A percentile compares a stretch with the other conserved stretches of the same genome.
These are phyloP conservation scores for Zygoascus ofunaensis DNA, from an alignment of 805 yeast genomes.

Conservation along the genomic window DNA sequence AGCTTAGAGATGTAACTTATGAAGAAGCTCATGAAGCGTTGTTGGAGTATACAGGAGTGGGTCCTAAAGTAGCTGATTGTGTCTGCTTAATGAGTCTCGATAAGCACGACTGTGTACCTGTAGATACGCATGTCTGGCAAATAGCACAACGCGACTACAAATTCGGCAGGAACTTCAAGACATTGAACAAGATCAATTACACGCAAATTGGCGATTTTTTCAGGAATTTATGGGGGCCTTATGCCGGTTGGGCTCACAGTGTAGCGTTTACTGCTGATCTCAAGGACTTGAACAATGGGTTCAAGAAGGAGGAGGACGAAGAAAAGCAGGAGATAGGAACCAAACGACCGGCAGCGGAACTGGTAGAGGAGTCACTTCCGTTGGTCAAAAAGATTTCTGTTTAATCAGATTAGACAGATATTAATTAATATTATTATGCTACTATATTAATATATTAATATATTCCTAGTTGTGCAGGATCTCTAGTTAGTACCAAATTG, in stretches of 20 bases:
- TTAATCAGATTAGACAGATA: too few relatives aligned
- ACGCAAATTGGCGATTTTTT: conserved; percentile 51
- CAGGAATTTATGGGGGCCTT: conserved; percentile 68
- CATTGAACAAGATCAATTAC: conserved; percentile 45
- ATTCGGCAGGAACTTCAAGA: conserved; percentile 35
- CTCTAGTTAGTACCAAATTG: too few relatives aligned
- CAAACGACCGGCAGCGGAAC: not conserved
- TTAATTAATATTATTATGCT: too few relatives aligned
- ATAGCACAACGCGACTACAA: conserved; percentile 78
- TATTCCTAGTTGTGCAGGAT: not conserved
- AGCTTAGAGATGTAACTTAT: conserved; percentile 40
- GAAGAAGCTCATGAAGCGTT: conserved; percentile 50
- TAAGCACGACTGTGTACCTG: conserved; percentile 81
- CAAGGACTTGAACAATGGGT: conserved; percentile 14
- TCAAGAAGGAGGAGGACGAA: conserved; percentile 3
- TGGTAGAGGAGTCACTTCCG: not conserved
- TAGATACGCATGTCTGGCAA: conserved; percentile 91
- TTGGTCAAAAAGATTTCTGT: conserved; percentile 1
- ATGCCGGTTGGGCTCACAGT: conserved; percentile 99
- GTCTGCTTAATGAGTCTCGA: conserved; percentile 86
- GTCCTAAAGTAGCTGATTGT: conserved; percentile 97
- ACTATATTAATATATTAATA: not conserved
- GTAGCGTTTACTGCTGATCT: conserved; percentile 83
- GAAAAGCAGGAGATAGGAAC: not conserved
- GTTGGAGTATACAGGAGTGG: conserved; percentile 73